Evolutionary conservation across 129 eudicot species (phyloP).

Genomic region (Arctium lappa): DNA sequence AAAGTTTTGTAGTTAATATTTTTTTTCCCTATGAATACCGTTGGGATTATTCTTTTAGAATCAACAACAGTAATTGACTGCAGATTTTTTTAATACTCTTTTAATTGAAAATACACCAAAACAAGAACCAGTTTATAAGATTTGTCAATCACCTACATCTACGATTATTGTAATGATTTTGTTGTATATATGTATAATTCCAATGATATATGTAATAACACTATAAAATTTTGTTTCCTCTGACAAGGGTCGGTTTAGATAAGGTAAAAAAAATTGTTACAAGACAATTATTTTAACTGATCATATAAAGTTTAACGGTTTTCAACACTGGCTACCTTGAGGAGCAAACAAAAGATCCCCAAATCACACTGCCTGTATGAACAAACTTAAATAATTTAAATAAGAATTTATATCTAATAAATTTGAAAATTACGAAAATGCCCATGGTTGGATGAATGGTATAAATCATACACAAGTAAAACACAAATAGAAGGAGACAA

Average conservation of each 20-base stretch:
- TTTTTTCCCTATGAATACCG: background rate
- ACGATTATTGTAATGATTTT: background rate
- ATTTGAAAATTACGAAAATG: background rate
- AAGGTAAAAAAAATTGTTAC: background rate
- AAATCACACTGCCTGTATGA: no score
- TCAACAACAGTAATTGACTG: background rate
- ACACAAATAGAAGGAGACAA: background rate
- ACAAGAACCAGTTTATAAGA: background rate
- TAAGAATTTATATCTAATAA: background rate
- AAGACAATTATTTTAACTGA: background rate
- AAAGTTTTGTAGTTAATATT: no score
- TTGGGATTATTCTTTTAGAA: background rate
- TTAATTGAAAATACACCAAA: background rate
- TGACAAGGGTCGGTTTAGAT: background rate
- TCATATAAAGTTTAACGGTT: no score
- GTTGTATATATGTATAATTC: background rate
- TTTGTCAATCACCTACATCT: background rate
- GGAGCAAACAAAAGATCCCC: no score
- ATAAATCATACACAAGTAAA: background rate
- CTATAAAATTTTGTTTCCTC: background rate
- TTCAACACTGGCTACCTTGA: no score
- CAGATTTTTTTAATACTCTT: background rate
- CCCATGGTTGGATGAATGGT: background rate
- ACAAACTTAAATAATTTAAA: no score
- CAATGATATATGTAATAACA: background rate